These are phyloP conservation scores for Didymellaceae sp. DNA, from an alignment of 2,329 filamentous ascomycete species.

Conservation along the genomic window DNA sequence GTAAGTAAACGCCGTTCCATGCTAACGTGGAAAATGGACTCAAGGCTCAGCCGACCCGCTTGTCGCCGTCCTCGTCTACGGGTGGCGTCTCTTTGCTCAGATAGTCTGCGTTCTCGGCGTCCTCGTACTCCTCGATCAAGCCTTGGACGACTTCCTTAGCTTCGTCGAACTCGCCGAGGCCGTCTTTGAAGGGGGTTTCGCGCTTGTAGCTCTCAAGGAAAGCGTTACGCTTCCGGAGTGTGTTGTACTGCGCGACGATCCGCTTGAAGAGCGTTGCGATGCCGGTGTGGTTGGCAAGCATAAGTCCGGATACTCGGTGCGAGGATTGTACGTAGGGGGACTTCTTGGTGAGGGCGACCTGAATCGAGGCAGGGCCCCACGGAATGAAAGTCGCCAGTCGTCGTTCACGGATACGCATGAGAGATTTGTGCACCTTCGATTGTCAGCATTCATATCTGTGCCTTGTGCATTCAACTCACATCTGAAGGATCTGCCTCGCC, in stretches of 20 bases:
- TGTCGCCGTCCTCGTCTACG: slow-evolving; percentile 40
- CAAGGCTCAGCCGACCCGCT: slow-evolving; percentile 29
- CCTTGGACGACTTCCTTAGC: slow-evolving; percentile 90
- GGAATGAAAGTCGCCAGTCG: slow-evolving; percentile 95
- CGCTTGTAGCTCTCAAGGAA: slow-evolving; percentile 97
- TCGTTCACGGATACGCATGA: slow-evolving; percentile 93
- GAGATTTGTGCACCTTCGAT: slow-evolving; percentile 83
- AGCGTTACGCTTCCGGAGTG: slow-evolving; percentile 93
- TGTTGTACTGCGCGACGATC: slow-evolving; percentile 90
- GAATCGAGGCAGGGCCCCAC: slow-evolving; percentile 97
- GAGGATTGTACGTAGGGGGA: slow-evolving; percentile 95
- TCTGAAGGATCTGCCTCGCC: slow-evolving; percentile 98
- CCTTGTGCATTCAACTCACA: slow-evolving; percentile 51
- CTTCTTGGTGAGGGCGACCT: slow-evolving; percentile 94
- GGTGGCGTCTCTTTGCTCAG: slow-evolving; percentile 71
- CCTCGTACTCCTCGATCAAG: slow-evolving; percentile 92
- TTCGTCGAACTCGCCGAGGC: slow-evolving; percentile 93
- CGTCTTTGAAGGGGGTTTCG: slow-evolving; percentile 90
- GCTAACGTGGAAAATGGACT: background rate
- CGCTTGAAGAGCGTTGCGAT: slow-evolving; percentile 97
- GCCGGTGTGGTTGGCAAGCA: slow-evolving; percentile 97
- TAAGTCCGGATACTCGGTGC: slow-evolving; percentile 92
- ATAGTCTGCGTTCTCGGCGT: slow-evolving; percentile 89
- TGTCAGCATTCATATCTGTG: slow-evolving; percentile 15
- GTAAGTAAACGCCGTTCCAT: slow-evolving; percentile 14